Conservation (phyloP, 306 rosid species). For the Arachis hypogaea region DNA sequence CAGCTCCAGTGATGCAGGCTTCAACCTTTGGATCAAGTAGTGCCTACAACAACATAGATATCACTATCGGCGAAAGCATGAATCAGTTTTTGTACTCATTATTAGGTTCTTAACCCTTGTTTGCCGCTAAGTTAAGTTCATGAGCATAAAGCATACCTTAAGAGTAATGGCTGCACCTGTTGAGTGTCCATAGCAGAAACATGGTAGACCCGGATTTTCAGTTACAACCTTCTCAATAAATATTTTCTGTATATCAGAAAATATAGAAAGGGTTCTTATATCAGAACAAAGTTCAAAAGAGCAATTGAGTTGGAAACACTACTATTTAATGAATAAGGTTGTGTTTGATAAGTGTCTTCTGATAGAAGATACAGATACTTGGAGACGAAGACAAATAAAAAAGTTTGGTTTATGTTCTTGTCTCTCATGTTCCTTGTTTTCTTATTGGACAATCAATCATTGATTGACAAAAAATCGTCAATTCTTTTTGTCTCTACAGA, state of each 20-base stretch:
- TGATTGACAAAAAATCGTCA: too few relatives aligned
- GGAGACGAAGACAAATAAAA: too few relatives aligned
- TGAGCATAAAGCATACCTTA: constrained; percentile 56
- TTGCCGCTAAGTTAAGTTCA: not conserved
- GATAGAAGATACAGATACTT: too few relatives aligned
- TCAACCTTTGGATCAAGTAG: constrained; percentile 76
- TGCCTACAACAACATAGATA: constrained; percentile 53
- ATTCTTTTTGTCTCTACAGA: too few relatives aligned
- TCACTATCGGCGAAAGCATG: not conserved
- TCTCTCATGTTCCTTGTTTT: too few relatives aligned
- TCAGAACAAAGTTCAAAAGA: constrained; percentile 15
- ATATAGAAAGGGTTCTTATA: not conserved
- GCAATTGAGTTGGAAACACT: not conserved
- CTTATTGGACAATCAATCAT: too few relatives aligned
- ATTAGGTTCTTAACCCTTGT: constrained; percentile 3
- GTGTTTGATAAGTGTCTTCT: too few relatives aligned
- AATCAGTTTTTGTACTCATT: not conserved
- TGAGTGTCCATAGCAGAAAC: constrained; percentile 90
- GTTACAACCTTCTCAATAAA: constrained; percentile 69
- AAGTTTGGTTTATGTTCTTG: too few relatives aligned
- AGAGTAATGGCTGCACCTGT: constrained; percentile 91
- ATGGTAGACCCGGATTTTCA: constrained; percentile 79
- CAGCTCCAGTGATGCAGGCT: constrained; percentile 64
- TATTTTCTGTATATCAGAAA: constrained; percentile 58
- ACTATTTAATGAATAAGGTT: not conserved